Percentiles rank a stretch among this genome's conserved stretches.
Evolutionary conservation across 495 filamentous ascomycete genomes (phyloP).

Genomic region (Daldinia grandis): DNA sequence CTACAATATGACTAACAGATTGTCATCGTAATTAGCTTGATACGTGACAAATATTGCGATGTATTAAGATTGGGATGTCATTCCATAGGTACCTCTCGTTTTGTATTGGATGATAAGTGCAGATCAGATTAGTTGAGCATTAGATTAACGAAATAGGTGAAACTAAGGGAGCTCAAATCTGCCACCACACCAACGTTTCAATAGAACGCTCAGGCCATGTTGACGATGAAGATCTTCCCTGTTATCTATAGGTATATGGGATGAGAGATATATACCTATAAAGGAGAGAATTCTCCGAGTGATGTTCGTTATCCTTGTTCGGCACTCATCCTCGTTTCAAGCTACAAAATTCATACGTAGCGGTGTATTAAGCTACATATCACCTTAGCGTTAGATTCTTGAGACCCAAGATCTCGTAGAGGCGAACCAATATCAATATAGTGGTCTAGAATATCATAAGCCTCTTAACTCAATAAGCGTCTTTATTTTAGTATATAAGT

Average conservation of each 20-base stretch:
- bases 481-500: background rate
- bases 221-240: background rate
- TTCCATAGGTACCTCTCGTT: conserved; percentile 12
- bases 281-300: background rate
- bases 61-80: conserved; percentile 13
- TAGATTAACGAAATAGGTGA: background rate
- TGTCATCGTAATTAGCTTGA: conserved; percentile 13
- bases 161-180: conserved; percentile 12
- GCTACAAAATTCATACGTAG: background rate
- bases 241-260: background rate
- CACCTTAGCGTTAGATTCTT: background rate
- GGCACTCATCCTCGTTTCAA: background rate
- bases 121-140: conserved; percentile 27
- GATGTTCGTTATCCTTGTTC: background rate
- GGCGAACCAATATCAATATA: background rate
- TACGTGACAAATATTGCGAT: conserved; percentile 4
- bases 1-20: conserved; percentile 12
- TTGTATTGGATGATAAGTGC: conserved; percentile 14
- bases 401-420: background rate
- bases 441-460: background rate
- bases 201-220: conserved; percentile 28
- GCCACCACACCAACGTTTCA: conserved; percentile 35
- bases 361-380: background rate
- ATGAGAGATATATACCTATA: background rate
- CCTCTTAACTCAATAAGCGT: background rate